phyloP scores from a whole-genome alignment of 2,329 filamentous ascomycete species.

The Setomelanomma holmii region DNA sequence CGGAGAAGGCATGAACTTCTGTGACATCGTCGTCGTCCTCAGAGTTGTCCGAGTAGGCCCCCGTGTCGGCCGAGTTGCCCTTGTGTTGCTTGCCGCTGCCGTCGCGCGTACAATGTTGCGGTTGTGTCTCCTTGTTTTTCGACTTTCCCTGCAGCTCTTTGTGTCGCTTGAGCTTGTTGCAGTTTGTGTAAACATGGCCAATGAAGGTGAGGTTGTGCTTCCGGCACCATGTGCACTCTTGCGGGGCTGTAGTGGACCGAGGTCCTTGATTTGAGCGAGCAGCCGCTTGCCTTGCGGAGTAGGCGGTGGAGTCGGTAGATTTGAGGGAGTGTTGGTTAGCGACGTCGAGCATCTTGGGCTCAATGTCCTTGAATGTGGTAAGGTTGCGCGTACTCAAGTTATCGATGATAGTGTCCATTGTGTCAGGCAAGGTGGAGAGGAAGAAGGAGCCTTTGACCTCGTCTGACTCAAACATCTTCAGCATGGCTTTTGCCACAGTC shows the following conservation, averaged over 20 bases:
- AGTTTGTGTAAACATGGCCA: conserved; percentile 10
- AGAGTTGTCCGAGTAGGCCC: neutral
- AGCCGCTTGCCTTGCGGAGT: conserved; percentile 1
- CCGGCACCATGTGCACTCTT: conserved; percentile 8
- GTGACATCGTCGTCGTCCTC: neutral
- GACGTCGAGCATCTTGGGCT: conserved; percentile 15
- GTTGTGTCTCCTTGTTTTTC: conserved; percentile 2
- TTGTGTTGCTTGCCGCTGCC: conserved; percentile 3
- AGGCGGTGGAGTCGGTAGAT: conserved; percentile 3
- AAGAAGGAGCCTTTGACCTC: conserved; percentile 20
- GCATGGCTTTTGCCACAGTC: conserved; percentile 9
- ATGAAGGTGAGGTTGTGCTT: conserved; percentile 8
- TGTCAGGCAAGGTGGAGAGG: conserved; percentile 13
- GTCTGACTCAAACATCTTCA: conserved; percentile 10
- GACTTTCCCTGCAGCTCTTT: conserved; percentile 1
- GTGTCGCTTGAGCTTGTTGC: conserved; percentile 7
- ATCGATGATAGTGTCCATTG: conserved; percentile 14
- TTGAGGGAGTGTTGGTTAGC: conserved; percentile 9
- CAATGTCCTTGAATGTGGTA: conserved; percentile 3
- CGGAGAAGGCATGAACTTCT: neutral
- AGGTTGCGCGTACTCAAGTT: conserved; percentile 6
- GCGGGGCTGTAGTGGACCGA: neutral
- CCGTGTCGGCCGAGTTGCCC: neutral
- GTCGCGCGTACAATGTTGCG: neutral
- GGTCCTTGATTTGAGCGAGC: neutral